Evolutionary conservation across 2,329 filamentous ascomycete species (phyloP).

Genomic region (Diaporthe batatas): DNA sequence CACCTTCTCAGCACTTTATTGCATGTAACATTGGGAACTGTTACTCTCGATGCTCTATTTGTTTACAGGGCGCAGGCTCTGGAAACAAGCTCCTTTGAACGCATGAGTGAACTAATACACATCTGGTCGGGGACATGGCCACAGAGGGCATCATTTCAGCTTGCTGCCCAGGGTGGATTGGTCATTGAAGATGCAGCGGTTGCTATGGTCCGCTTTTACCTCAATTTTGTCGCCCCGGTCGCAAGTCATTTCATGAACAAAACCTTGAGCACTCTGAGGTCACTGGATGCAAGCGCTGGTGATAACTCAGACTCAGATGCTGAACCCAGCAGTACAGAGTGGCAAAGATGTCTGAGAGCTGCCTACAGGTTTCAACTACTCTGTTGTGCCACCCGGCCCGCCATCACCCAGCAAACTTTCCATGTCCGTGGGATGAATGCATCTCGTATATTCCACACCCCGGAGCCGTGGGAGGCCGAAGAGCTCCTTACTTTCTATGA

Average conservation of each 20-base stretch:
- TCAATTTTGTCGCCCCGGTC: neutral
- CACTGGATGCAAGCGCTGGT: too few species aligned
- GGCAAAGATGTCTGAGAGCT: constrained; percentile 17
- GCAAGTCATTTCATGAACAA: neutral
- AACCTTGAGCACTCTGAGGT: too few species aligned
- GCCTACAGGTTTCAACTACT: constrained; percentile 40
- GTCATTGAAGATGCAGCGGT: constrained; percentile 20
- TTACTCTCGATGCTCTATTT: constrained; percentile 40
- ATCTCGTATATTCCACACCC: neutral
- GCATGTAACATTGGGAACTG: constrained; percentile 42
- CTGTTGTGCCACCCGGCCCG: neutral
- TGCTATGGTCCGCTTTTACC: neutral
- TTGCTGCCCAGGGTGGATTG: too few species aligned
- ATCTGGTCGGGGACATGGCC: neutral
- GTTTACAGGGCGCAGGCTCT: constrained; percentile 27
- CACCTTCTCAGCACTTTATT: constrained; percentile 44
- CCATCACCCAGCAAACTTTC: too few species aligned
- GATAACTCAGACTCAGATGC: neutral
- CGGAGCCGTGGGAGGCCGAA: constrained; percentile 41
- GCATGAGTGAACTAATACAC: neutral
- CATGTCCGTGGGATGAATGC: neutral
- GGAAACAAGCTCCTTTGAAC: too few species aligned
- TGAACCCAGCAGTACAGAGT: neutral
- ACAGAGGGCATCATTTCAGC: neutral
- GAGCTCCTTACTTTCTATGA: constrained; percentile 33